Percentiles rank a stretch among this genome's conserved stretches.
These are phyloP conservation scores for Arctium lappa DNA, from an alignment of 129 eudicot genomes.

Conservation along the genomic window DNA sequence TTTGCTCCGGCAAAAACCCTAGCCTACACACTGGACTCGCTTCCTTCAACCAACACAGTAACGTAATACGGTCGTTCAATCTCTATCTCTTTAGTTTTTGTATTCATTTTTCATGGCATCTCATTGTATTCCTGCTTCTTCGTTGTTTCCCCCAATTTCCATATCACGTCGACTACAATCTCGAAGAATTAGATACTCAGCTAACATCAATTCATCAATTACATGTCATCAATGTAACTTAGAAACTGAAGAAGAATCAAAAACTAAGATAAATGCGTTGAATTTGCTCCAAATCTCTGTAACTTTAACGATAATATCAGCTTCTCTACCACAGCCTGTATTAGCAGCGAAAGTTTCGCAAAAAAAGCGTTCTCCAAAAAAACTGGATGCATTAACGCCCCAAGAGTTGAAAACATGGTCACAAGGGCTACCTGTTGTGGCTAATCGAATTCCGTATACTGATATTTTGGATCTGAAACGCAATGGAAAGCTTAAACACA, in stretches of 20 bases:
- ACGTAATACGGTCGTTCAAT: constrained; percentile 17
- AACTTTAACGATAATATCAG: constrained; percentile 68
- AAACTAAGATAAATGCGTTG: constrained; percentile 7
- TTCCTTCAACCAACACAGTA: constrained; percentile 16
- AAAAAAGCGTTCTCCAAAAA: constrained; percentile 49
- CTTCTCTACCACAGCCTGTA: constrained; percentile 57
- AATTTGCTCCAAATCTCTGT: constrained; percentile 53
- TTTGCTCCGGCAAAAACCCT: background rate
- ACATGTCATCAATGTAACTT: constrained; percentile 20
- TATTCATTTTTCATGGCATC: constrained; percentile 45
- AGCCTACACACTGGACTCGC: background rate
- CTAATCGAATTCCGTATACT: constrained; percentile 51
- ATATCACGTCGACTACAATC: constrained; percentile 16
- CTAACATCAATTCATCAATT: constrained; percentile 20
- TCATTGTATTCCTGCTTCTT: constrained; percentile 38
- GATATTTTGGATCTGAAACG: constrained; percentile 61
- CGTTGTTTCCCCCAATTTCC: constrained; percentile 40
- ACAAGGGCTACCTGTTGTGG: constrained; percentile 64
- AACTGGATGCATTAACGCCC: constrained; percentile 49
- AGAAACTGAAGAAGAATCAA: constrained; percentile 40
- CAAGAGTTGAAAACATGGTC: constrained; percentile 66
- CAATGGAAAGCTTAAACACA: constrained; percentile 60
- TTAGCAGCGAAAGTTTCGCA: constrained; percentile 58
- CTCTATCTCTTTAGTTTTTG: background rate
- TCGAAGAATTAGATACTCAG: constrained; percentile 21